Base-by-base conservation (phyloP, 106 monocot genomes). In the Cymbidium sinense region DNA sequence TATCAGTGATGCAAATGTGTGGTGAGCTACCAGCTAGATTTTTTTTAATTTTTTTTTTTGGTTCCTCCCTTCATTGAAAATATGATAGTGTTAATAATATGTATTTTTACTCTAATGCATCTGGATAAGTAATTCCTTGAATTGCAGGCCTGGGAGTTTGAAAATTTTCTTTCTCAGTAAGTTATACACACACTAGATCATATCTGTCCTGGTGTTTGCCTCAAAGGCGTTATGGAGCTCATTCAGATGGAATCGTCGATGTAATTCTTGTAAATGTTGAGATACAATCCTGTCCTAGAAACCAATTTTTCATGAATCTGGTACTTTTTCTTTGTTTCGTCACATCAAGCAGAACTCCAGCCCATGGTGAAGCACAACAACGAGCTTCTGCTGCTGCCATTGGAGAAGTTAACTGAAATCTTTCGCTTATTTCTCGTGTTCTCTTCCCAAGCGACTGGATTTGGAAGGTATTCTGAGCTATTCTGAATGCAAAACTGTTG, bases 241-340 rank as follows among this genome's bases (percentile, higher is more conserved):
- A 31, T 33, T 43, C 74, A 28, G 71, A 61, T 61, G 41, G 37
- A 61, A 64, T 58, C 61, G 12, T 50, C 77, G n/a, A 50, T 70
- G 50, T 75, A 76, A 58, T 74, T 74, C 55, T 77, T 87, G 87
- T 87, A 81, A 76, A 87, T 87, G 70, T 77, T 82, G 81, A 82
- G 84, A 84, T 74, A 31, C 47, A 34, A 70, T 83, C 43, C 70
- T 50, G 47, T 78, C 6, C 37, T 75, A 43, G 77, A 80, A 80
- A 77, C 25, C 43, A 27, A 77, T 12, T 50, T 81, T 81, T 64
- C 77, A 67, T 83, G 80, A 62, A 33, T 82, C 79, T 76, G 43
- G 39, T 76, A 31, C 62, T 74, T 71, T 71, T 37, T 71, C 37
- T 35, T 71, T 71, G 61, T 67, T 44, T 71, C 21, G 0, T 8